phyloP scores from a whole-genome alignment of 176 grass and related monocot species.

The Carex littledalei region DNA sequence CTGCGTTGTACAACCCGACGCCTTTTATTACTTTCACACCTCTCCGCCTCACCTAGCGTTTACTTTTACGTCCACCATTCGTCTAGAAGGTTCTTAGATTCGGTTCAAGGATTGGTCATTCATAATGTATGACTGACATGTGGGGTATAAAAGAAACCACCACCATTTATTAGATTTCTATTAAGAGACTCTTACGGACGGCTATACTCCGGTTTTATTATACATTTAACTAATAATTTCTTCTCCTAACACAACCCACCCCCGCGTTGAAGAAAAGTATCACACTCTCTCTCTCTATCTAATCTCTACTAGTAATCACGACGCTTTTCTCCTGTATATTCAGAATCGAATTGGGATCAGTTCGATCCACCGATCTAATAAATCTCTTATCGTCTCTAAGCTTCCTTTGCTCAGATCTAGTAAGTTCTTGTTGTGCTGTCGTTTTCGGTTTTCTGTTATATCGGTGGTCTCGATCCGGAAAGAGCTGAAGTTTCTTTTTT shows the following conservation, averaged over 20 bases:
- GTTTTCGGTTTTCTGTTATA: conserved; percentile 2
- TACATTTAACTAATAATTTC: neutral
- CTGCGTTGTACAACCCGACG: neutral
- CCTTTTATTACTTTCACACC: conserved; percentile 10
- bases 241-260: conserved; percentile 19
- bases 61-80: neutral
- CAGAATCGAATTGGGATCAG: neutral
- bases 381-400: neutral
- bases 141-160: neutral
- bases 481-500: neutral
- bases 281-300: neutral
- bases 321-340: neutral
- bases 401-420: conserved; percentile 3
- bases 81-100: neutral
- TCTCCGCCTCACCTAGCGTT: neutral
- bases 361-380: conserved; percentile 9
- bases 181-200: neutral
- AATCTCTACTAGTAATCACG: conserved; percentile 11
- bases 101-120: neutral
- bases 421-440: neutral
- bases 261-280: conserved; percentile 21
- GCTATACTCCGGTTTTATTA: neutral
- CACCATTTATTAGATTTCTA: neutral
- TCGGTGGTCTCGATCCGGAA: neutral
- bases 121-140: neutral